These are phyloP conservation scores for Suhomyces bolitotheri DNA, from an alignment of 1,139 yeast genomes.

Conservation along the genomic window DNA sequence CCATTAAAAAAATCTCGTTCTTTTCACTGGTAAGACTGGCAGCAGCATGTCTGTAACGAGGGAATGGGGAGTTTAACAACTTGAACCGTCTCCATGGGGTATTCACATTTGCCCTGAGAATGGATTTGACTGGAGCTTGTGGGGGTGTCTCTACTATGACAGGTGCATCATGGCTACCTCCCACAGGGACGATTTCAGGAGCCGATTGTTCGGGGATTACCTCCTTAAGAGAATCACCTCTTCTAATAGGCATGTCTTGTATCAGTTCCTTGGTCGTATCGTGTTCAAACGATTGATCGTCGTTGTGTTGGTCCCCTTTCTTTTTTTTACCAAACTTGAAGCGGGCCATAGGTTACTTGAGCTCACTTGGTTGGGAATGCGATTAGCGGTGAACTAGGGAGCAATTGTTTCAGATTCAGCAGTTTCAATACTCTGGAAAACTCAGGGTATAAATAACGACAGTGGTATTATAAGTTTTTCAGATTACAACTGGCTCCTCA, in stretches of 20 bases:
- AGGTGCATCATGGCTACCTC: not conserved
- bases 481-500: not conserved
- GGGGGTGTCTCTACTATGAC: not conserved
- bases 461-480: too few relatives aligned
- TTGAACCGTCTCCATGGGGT: conserved; percentile 80
- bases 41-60: conserved; percentile 92
- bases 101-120: conserved; percentile 8
- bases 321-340: conserved; percentile 32
- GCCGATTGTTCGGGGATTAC: not conserved
- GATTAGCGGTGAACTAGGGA: conserved; percentile 1
- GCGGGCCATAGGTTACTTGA: conserved; percentile 24
- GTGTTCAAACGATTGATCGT: conserved; percentile 15
- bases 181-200: not conserved
- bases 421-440: too few relatives aligned
- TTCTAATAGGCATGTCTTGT: conserved; percentile 11
- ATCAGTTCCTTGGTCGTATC: conserved; percentile 11
- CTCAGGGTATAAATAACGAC: too few relatives aligned
- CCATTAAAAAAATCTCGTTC: conserved; percentile 86
- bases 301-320: conserved; percentile 15
- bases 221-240: conserved; percentile 11
- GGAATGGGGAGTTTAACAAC: conserved; percentile 81
- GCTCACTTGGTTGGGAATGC: conserved; percentile 1
- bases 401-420: too few relatives aligned
- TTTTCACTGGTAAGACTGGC: conserved; percentile 72
- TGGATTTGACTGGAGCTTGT: conserved; percentile 2